Conservation (phyloP, 768 basidiomycete genomes). For the Russula dissimulans region DNA sequence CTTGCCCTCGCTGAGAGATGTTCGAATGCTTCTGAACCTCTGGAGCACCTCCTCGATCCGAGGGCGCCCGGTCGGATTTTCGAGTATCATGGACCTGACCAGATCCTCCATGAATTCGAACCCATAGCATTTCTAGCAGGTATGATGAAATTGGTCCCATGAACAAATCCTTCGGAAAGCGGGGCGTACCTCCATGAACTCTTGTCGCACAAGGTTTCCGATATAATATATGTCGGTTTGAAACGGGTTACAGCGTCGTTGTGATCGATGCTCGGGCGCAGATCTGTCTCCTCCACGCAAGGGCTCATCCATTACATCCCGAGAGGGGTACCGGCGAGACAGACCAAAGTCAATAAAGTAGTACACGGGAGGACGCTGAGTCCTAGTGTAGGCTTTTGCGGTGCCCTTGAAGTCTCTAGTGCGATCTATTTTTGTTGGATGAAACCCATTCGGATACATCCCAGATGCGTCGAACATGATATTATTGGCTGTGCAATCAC, state of each 20-base stretch:
- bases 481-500: constrained; percentile 16
- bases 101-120: constrained; percentile 24
- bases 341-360: constrained; percentile 26
- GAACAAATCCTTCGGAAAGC: background rate
- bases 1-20: background rate
- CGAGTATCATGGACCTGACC: constrained; percentile 22
- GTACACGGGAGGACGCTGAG: constrained; percentile 23
- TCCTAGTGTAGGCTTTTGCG: constrained; percentile 21
- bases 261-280: constrained; percentile 27
- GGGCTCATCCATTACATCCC: constrained; percentile 23
- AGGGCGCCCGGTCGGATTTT: constrained; percentile 24
- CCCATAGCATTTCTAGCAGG: constrained; percentile 18
- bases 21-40: background rate
- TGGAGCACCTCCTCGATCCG: constrained; percentile 14
- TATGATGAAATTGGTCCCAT: background rate
- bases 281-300: constrained; percentile 36
- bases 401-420: constrained; percentile 21
- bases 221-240: constrained; percentile 30
- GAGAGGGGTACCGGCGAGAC: constrained; percentile 22
- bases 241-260: constrained; percentile 25
- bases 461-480: constrained; percentile 25
- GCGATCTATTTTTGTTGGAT: constrained; percentile 19
- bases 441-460: constrained; percentile 26
- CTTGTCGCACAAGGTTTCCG: constrained; percentile 26
- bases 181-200: constrained; percentile 25